These are phyloP conservation scores for Kazachstania sp. DNA, from an alignment of 1,139 yeast genomes.

Conservation along the genomic window DNA sequence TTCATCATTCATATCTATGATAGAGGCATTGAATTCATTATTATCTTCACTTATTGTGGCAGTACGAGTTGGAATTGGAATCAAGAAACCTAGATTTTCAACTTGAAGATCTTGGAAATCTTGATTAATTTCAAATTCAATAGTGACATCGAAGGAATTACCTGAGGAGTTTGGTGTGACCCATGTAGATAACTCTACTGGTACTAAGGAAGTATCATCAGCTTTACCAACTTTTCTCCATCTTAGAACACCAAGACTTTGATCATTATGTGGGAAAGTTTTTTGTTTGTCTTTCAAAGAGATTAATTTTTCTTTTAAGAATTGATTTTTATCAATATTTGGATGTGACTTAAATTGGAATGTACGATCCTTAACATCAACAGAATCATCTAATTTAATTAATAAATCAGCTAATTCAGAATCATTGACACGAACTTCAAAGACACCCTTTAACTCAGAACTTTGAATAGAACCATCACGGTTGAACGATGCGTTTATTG, in stretches of 20 bases:
- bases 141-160: constrained; percentile 55
- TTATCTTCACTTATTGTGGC: constrained; percentile 45
- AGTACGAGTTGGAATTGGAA: constrained; percentile 55
- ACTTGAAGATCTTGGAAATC: constrained; percentile 36
- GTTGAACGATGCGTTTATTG: constrained; percentile 63
- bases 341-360: constrained; percentile 91
- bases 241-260: constrained; percentile 81
- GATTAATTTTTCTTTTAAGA: constrained; percentile 49
- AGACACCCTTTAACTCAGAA: constrained; percentile 82
- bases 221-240: constrained; percentile 68
- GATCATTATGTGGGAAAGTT: constrained; percentile 86
- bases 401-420: constrained; percentile 57
- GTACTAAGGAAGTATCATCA: constrained; percentile 51
- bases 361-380: constrained; percentile 26
- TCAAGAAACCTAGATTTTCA: constrained; percentile 49
- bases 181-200: constrained; percentile 81
- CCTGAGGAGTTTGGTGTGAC: constrained; percentile 39
- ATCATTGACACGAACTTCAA: constrained; percentile 79
- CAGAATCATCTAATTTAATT: constrained; percentile 44
- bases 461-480: constrained; percentile 75
- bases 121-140: constrained; percentile 70
- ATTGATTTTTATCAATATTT: constrained; percentile 74
- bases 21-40: constrained; percentile 39
- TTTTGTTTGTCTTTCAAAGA: constrained; percentile 69
- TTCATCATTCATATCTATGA: constrained; percentile 45